Evolutionary conservation across 2,329 filamentous ascomycete genomes (phyloP), one percentile per base, ranked within the genome.

Genomic region (Zarea fungicola): DNA sequence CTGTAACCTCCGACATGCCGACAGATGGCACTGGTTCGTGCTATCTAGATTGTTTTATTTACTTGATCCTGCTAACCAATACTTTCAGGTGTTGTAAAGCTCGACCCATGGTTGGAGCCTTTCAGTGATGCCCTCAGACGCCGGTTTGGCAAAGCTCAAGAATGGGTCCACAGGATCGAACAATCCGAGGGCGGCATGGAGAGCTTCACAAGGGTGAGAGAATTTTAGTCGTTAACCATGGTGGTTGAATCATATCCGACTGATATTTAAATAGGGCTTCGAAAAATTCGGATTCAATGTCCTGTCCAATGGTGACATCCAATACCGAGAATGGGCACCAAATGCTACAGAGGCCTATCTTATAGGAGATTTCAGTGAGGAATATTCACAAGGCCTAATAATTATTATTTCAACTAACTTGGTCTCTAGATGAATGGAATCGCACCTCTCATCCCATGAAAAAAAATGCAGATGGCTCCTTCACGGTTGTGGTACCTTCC

Each of bases 281-380:
- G 89, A 97, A 62, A 84, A 78, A 54, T 96, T 87, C 62, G 93
- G 93, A 49, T 81, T 99, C 68, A 89, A 88, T 57, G 84, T 93
- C 52, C 78, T 85, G 62, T 73, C 81, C 47, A 83, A 95, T 60
- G 89, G 89, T 65, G 90, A 91, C 66, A 89, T 99, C 56, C 75
- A 78, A 50, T 99, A 99, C 69, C 81, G 89, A 58, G 93, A 99
- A 77, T 99, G 93, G 93, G 93, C 93, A 1, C 91, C 93, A 22
- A 95, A 90, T 73, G 92, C 90, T 47, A 75, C 81, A 34, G 77
- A 87, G 61, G 93, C 93, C 42, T 90, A 84, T 64, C 78, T 99
- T 45, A 85, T 95, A 58, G 93, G 93, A 53, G 93, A 97, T 59
- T 99, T 97, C 76, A 99, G 87, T 91, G 73, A 57, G 83, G 64